These are phyloP conservation scores for Blastocystis hominis DNA, from an alignment of 352 stramenopile genomes.

Conservation along the genomic window DNA sequence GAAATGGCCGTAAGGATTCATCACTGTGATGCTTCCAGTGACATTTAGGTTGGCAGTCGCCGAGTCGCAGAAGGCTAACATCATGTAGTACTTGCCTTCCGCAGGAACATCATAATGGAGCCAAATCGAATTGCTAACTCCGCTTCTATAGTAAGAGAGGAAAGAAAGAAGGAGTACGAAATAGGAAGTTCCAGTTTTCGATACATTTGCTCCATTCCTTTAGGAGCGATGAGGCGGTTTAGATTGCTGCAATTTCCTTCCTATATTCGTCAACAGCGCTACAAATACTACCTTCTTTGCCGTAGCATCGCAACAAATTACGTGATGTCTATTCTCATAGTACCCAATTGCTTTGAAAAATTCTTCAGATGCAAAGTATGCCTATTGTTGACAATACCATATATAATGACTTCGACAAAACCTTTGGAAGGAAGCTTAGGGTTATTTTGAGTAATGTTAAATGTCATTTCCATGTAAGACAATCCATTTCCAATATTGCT, in stretches of 20 bases:
- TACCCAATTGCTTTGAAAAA: background rate
- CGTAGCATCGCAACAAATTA: background rate
- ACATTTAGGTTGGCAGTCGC: background rate
- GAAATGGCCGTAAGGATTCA: constrained; percentile 34
- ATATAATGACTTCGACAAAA: background rate
- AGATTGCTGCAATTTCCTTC: background rate
- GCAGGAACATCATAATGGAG: constrained; percentile 25
- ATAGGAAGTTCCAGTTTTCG: background rate
- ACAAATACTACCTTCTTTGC: background rate
- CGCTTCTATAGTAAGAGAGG: background rate
- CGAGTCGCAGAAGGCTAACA: constrained; percentile 6
- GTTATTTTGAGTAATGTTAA: background rate
- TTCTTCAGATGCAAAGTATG: background rate
- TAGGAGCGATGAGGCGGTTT: background rate
- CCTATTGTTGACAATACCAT: background rate
- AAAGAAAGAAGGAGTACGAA: background rate
- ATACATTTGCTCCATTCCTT: background rate
- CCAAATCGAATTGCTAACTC: background rate
- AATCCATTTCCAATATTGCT: background rate
- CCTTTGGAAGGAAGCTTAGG: background rate
- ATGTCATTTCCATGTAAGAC: background rate
- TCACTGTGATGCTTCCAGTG: background rate
- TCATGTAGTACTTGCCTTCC: constrained; percentile 25
- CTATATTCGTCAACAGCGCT: background rate
- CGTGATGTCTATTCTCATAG: background rate